Conservation (phyloP, 495 filamentous ascomycete species). For the Aspergillus sclerotioniger region DNA sequence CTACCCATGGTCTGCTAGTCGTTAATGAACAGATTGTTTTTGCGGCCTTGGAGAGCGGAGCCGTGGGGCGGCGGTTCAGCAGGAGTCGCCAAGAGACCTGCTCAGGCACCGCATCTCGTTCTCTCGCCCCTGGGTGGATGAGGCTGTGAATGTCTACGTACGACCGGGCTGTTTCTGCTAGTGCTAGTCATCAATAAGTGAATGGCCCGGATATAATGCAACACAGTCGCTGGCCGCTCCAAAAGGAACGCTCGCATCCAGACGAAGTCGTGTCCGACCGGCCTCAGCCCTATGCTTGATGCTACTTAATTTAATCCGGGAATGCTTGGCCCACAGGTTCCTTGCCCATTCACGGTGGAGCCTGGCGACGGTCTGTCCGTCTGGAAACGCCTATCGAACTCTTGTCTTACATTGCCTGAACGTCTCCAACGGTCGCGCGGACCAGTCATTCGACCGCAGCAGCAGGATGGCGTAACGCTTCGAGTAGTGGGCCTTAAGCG, state of each 20-base stretch:
- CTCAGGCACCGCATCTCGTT: background rate
- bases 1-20: conserved; percentile 1
- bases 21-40: conserved; percentile 4
- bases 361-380: background rate
- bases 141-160: too few species aligned
- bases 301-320: background rate
- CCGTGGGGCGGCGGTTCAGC: conserved; percentile 28
- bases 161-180: too few species aligned
- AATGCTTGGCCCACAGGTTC: conserved; percentile 1
- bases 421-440: too few species aligned
- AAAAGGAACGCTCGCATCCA: background rate
- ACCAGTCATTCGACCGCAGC: background rate
- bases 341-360: background rate
- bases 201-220: background rate
- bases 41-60: conserved; percentile 4
- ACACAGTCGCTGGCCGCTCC: too few species aligned
- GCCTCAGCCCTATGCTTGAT: background rate
- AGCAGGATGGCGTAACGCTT: background rate
- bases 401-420: too few species aligned
- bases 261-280: background rate
- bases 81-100: conserved; percentile 14
- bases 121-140: too few species aligned
- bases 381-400: too few species aligned
- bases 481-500: background rate
- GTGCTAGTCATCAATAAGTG: too few species aligned